phyloP scores from a whole-genome alignment of 768 basidiomycete genomes.

The Pilatotrama ljubarskyi region DNA sequence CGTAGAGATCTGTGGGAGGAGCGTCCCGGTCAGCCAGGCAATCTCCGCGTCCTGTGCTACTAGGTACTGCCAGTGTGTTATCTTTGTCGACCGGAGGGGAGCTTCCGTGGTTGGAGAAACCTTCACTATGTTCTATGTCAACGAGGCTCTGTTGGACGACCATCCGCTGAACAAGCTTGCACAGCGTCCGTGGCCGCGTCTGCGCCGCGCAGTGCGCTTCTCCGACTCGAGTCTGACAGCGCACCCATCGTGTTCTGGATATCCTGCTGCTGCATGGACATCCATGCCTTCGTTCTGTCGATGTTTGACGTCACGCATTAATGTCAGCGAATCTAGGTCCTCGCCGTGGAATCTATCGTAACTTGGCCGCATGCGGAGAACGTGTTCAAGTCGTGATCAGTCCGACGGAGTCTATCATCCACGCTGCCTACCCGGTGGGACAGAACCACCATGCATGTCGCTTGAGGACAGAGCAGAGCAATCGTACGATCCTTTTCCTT shows the following conservation, averaged over 20 bases:
- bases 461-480: neutral
- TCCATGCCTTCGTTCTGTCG: neutral
- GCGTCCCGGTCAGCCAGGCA: neutral
- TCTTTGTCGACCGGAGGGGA: neutral
- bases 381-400: constrained; percentile 3
- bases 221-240: neutral
- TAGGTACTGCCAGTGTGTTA: neutral
- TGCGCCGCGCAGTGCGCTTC: neutral
- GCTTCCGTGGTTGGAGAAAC: neutral
- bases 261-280: neutral
- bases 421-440: neutral
- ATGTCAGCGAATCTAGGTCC: too few species aligned
- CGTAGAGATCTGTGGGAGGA: neutral
- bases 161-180: constrained; percentile 2
- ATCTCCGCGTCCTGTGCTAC: neutral
- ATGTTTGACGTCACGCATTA: constrained; percentile 5
- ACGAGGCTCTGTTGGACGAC: neutral
- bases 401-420: neutral
- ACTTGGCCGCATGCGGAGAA: constrained; percentile 2
- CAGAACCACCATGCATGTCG: constrained; percentile 5
- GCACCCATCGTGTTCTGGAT: neutral
- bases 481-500: neutral
- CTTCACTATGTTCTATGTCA: too few species aligned
- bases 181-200: neutral
- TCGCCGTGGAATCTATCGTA: too few species aligned